Conservation (phyloP, 2,329 filamentous ascomycete species). For the Colletotrichum cuscutae region DNA sequence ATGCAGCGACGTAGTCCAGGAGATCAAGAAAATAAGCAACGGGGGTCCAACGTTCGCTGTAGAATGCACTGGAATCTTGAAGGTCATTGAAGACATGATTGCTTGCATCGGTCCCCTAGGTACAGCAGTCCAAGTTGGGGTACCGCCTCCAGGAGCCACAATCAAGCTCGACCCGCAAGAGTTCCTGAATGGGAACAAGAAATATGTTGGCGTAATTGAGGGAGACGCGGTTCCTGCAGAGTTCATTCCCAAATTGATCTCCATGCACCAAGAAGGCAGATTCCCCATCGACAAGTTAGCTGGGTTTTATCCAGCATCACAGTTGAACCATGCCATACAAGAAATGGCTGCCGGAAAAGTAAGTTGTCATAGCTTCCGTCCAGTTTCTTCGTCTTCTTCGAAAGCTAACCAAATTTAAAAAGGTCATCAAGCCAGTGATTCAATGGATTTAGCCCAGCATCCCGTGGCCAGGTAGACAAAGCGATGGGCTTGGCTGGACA, state of each 20-base stretch:
- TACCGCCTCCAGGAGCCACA: conserved; percentile 11
- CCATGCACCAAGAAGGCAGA: conserved; percentile 24
- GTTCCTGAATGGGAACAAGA: conserved; percentile 21
- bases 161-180: conserved; percentile 26
- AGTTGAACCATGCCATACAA: conserved; percentile 26
- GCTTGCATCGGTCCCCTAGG: conserved; percentile 11
- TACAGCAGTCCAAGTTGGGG: conserved; percentile 19
- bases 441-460: neutral
- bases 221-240: conserved; percentile 14
- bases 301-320: neutral
- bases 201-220: conserved; percentile 18
- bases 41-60: conserved; percentile 99
- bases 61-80: conserved; percentile 97
- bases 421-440: conserved; percentile 28
- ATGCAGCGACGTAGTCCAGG: conserved; percentile 82
- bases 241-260: conserved; percentile 18
- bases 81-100: conserved; percentile 70
- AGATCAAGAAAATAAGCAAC: conserved; percentile 96
- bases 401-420: neutral
- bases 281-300: conserved; percentile 20
- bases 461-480: neutral
- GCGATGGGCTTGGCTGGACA: neutral
- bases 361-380: neutral
- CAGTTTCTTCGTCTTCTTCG: neutral
- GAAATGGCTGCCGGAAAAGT: conserved; percentile 21